phyloP scores from a whole-genome alignment of 2,329 filamentous ascomycete genomes.

The Botrytis byssoidea region DNA sequence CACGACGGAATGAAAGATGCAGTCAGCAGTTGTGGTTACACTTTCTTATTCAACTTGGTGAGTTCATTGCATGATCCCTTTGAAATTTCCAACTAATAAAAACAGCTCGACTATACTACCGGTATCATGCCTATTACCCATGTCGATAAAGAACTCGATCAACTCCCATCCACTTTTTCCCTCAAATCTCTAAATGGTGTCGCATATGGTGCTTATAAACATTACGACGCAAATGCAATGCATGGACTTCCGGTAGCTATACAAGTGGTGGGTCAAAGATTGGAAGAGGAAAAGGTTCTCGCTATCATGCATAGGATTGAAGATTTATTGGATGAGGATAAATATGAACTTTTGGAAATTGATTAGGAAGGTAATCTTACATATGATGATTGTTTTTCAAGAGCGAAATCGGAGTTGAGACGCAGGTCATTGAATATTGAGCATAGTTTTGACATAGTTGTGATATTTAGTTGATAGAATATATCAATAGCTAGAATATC shows the following conservation, averaged over 20 bases:
- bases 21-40: constrained; percentile 85
- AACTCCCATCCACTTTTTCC: constrained; percentile 60
- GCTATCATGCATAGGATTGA: constrained; percentile 56
- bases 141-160: constrained; percentile 69
- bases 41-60: constrained; percentile 87
- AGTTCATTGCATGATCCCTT: constrained; percentile 37
- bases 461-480: not conserved
- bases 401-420: constrained; percentile 12
- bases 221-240: constrained; percentile 82
- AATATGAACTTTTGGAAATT: constrained; percentile 50
- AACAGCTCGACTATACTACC: constrained; percentile 76
- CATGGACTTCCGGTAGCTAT: constrained; percentile 83
- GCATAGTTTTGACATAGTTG: not conserved
- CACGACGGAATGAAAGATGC: constrained; percentile 85
- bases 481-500: not conserved
- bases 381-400: not conserved
- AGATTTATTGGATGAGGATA: constrained; percentile 62
- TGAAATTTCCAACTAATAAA: not conserved
- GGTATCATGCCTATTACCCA: constrained; percentile 84
- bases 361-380: constrained; percentile 27
- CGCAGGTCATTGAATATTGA: not conserved
- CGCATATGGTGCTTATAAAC: constrained; percentile 77
- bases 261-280: constrained; percentile 37
- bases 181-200: constrained; percentile 71
- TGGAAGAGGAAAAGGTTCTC: constrained; percentile 40